Percentiles rank a stretch among this genome's conserved stretches.
Evolutionary conservation across 2,329 filamentous ascomycete genomes (phyloP).

Genomic region (Alternaria arborescens): DNA sequence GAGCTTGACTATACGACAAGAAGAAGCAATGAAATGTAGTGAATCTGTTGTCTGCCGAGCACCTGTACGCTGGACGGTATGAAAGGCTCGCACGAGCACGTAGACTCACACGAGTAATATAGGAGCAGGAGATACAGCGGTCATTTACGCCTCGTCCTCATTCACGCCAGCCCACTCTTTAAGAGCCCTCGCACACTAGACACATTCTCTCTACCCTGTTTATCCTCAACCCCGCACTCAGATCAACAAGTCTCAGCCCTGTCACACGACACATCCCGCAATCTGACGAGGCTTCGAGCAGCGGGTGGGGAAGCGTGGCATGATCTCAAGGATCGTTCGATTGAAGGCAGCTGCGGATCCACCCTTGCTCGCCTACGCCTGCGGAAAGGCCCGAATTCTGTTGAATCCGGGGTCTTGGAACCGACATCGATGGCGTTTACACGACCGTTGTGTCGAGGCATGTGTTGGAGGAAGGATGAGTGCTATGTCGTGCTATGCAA

Average conservation of each 20-base stretch:
- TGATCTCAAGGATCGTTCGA: not conserved
- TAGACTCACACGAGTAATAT: accelerated
- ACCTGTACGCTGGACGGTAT: not conserved
- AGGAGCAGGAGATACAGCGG: no score
- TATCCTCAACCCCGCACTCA: not conserved
- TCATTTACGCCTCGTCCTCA: not conserved
- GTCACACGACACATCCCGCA: constrained; percentile 18
- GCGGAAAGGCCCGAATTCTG: not conserved
- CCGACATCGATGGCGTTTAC: constrained; percentile 3
- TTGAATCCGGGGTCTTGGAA: constrained; percentile 3
- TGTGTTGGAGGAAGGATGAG: not conserved
- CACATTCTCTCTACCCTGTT: no score
- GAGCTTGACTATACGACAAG: not conserved
- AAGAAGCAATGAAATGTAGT: not conserved
- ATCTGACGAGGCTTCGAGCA: not conserved
- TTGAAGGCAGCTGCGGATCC: not conserved
- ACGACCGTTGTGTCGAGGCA: not conserved
- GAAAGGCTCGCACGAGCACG: not conserved
- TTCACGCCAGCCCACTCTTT: not conserved
- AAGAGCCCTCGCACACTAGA: no score
- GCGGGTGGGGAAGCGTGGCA: not conserved
- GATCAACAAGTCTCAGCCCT: constrained; percentile 27
- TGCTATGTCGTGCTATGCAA: constrained; percentile 1
- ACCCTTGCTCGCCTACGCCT: not conserved
- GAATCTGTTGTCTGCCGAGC: not conserved